phyloP scores from a whole-genome alignment of 768 basidiomycete genomes.

The Kwoniella heveanensis region DNA sequence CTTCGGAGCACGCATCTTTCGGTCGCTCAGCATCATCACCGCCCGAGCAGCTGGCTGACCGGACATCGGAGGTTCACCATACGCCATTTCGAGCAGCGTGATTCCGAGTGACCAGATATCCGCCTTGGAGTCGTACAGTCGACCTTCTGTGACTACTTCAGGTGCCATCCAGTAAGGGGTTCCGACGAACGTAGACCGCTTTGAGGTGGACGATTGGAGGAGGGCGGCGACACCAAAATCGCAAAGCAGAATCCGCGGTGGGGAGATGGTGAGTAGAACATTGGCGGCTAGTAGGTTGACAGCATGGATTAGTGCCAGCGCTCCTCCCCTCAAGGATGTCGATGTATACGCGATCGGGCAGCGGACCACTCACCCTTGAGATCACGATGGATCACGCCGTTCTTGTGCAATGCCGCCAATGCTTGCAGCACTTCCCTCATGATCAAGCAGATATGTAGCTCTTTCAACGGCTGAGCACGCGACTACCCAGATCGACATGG shows the following conservation, averaged over 20 bases:
- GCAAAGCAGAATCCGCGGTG: slow-evolving; percentile 90
- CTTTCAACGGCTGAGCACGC: slow-evolving; percentile 82
- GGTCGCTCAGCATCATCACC: slow-evolving; percentile 74
- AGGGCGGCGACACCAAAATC: slow-evolving; percentile 98
- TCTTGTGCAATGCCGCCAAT: slow-evolving; percentile 86
- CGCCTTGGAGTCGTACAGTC: slow-evolving; percentile 94
- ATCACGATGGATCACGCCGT: slow-evolving; percentile 93
- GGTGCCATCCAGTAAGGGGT: slow-evolving; percentile 99
- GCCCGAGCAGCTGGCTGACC: slow-evolving; percentile 81
- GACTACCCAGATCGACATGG: slow-evolving; percentile 59
- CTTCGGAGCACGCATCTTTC: slow-evolving; percentile 77
- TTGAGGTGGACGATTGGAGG: slow-evolving; percentile 71
- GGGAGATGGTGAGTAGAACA: slow-evolving; percentile 75
- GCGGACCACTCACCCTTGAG: slow-evolving; percentile 66
- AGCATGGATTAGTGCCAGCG: neutral
- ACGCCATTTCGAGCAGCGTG: slow-evolving; percentile 92
- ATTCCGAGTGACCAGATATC: slow-evolving; percentile 99
- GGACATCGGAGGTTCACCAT: slow-evolving; percentile 91
- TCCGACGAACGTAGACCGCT: slow-evolving; percentile 93
- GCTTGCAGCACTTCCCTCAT: slow-evolving; percentile 84
- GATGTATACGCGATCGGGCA: neutral
- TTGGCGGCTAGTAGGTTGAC: slow-evolving; percentile 75
- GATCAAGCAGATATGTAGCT: slow-evolving; percentile 84
- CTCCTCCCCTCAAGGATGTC: no score
- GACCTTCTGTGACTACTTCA: slow-evolving; percentile 83